Conservation (phyloP, 805 yeast species). For the Kodamaea laetipori region DNA sequence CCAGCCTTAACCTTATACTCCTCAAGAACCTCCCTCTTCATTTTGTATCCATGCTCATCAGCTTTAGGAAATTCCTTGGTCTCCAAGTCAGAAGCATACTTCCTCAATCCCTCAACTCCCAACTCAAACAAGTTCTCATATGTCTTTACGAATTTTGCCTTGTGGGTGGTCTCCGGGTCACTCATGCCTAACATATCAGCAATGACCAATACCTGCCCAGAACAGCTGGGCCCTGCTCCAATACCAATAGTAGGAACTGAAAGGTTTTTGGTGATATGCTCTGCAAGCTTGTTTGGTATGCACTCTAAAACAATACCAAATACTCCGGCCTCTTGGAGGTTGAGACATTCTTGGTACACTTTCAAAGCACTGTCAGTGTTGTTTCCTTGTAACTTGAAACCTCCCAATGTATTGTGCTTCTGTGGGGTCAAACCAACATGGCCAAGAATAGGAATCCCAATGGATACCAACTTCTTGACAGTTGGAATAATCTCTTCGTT, state of each 20-base stretch:
- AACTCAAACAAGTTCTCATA: constrained; percentile 54
- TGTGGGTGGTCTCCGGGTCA: constrained; percentile 47
- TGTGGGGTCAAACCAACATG: constrained; percentile 95
- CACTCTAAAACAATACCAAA: constrained; percentile 81
- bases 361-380: constrained; percentile 53
- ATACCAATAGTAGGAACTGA: constrained; percentile 88
- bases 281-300: constrained; percentile 73
- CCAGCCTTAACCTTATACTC: constrained; percentile 22
- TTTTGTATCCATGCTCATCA: constrained; percentile 63
- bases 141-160: constrained; percentile 73
- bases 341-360: constrained; percentile 66
- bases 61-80: constrained; percentile 58
- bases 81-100: constrained; percentile 64
- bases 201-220: constrained; percentile 90
- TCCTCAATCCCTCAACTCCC: constrained; percentile 52
- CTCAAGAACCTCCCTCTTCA: constrained; percentile 61
- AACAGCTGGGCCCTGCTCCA: constrained; percentile 84
- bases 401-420: constrained; percentile 73
- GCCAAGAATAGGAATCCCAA: constrained; percentile 89
- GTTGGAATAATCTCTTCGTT: constrained; percentile 51
- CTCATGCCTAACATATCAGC: constrained; percentile 81
- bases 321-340: constrained; percentile 74
- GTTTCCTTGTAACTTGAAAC: constrained; percentile 85
- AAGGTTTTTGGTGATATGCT: constrained; percentile 59
- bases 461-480: constrained; percentile 54